phyloP scores from a whole-genome alignment of 768 basidiomycete genomes.

The Lactifluus piperatus region DNA sequence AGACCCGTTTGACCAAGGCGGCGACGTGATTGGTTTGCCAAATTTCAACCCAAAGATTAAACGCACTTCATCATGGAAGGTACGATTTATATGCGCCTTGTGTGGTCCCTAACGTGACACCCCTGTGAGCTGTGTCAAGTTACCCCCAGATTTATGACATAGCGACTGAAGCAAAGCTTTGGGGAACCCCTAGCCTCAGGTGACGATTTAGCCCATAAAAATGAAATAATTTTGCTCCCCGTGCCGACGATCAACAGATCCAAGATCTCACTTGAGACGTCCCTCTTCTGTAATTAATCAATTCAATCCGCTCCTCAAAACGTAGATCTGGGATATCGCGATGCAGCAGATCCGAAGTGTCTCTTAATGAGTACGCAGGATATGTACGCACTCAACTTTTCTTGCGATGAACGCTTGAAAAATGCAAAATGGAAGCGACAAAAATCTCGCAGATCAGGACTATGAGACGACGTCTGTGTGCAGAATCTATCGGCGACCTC shows the following conservation, averaged over 20 bases:
- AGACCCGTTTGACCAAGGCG: too few relatives aligned
- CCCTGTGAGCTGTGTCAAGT: conserved; percentile 85
- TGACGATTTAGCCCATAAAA: too few relatives aligned
- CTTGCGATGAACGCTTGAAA: conserved; percentile 69
- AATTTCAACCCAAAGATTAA: conserved; percentile 80
- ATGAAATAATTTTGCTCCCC: conserved; percentile 64
- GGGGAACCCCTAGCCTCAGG: too few relatives aligned
- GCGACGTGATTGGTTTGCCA: conserved; percentile 86
- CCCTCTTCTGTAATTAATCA: not conserved
- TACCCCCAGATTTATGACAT: conserved; percentile 96
- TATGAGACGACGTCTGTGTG: too few relatives aligned
- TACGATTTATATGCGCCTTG: too few relatives aligned
- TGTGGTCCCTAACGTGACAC: conserved; percentile 27
- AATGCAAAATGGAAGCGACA: conserved; percentile 38
- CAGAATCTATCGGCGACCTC: too few relatives aligned
- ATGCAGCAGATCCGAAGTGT: conserved; percentile 69
- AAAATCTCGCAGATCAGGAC: conserved; percentile 40
- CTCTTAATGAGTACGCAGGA: conserved; percentile 85
- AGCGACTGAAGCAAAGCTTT: conserved; percentile 72
- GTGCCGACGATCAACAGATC: conserved; percentile 89
- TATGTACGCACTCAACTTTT: conserved; percentile 91
- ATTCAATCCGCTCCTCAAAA: not conserved
- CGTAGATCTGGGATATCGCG: conserved; percentile 86
- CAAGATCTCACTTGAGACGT: conserved; percentile 37
- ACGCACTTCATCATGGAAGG: conserved; percentile 86